A percentile compares a stretch with the other conserved stretches of the same genome.
These are phyloP conservation scores for Candida boleticola DNA, from an alignment of 805 yeast species.

Conservation along the genomic window DNA sequence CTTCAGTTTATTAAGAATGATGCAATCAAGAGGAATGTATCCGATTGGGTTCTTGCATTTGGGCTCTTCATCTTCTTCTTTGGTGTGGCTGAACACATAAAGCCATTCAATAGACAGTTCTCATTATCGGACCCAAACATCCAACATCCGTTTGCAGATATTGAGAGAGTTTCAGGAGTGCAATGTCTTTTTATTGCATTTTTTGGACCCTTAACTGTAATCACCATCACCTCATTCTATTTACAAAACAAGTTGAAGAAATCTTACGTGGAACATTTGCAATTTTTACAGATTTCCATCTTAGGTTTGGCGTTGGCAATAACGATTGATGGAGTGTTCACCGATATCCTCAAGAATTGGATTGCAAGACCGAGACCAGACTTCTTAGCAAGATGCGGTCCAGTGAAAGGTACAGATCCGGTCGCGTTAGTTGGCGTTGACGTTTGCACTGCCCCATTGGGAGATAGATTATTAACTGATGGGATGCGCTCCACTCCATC, in stretches of 20 bases:
- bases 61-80: conserved; percentile 25
- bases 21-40: conserved; percentile 7
- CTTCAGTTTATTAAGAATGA: conserved; percentile 1
- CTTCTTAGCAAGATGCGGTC: conserved; percentile 32
- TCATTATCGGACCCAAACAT: conserved; percentile 28
- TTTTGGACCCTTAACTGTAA: conserved; percentile 22
- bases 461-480: conserved; percentile 34
- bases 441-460: conserved; percentile 35
- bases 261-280: conserved; percentile 13
- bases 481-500: conserved; percentile 59
- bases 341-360: conserved; percentile 37
- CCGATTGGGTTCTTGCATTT: conserved; percentile 30
- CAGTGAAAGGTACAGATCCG: conserved; percentile 22
- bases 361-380: conserved; percentile 36
- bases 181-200: conserved; percentile 28
- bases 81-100: conserved; percentile 27
- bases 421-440: conserved; percentile 22
- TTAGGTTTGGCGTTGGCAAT: conserved; percentile 29
- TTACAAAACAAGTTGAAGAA: conserved; percentile 4
- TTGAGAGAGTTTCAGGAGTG: conserved; percentile 30
- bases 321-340: conserved; percentile 29
- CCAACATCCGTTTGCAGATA: conserved; percentile 33
- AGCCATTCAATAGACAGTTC: conserved; percentile 37
- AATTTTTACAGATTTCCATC: conserved; percentile 26
- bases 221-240: conserved; percentile 12